A percentile compares a stretch with the other conserved stretches of the same genome.
Evolutionary conservation across 768 basidiomycete genomes (phyloP).

Genomic region (Boletellus sp.): DNA sequence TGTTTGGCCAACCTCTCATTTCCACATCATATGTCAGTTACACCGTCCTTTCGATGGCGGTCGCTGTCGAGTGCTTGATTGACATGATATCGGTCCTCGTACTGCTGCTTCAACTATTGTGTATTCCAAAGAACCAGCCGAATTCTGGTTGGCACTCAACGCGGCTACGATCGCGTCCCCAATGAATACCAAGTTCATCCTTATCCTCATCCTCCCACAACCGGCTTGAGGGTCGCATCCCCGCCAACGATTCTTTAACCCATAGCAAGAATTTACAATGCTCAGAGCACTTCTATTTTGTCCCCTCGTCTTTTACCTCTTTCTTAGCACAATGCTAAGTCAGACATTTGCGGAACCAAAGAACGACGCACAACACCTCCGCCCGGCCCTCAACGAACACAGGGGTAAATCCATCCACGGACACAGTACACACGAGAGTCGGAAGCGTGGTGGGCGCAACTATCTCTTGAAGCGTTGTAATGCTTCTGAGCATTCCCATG

Average conservation of each 20-base stretch:
- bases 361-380: constrained; percentile 1
- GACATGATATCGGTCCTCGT: not conserved
- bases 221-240: not conserved
- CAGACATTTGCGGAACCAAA: constrained; percentile 3
- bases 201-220: not conserved
- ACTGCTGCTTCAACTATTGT: not conserved
- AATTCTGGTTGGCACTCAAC: constrained; percentile 1
- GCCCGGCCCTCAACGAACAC: not conserved
- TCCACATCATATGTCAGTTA: too few relatives aligned
- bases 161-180: not conserved
- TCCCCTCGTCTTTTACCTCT: constrained; percentile 12
- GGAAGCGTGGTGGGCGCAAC: constrained; percentile 14
- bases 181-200: not conserved
- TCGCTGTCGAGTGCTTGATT: not conserved
- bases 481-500: constrained; percentile 7
- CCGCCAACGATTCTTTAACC: not conserved
- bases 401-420: not conserved
- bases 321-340: not conserved
- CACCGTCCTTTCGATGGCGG: too few relatives aligned
- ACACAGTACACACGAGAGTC: constrained; percentile 9
- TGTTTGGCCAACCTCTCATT: too few relatives aligned
- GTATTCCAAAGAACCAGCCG: constrained; percentile 14
- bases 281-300: not conserved
- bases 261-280: constrained; percentile 9
- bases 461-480: constrained; percentile 17